These are phyloP conservation scores for Mucor racemosus DNA, from an alignment of 371 early-diverging fungal genomes.

Conservation along the genomic window DNA sequence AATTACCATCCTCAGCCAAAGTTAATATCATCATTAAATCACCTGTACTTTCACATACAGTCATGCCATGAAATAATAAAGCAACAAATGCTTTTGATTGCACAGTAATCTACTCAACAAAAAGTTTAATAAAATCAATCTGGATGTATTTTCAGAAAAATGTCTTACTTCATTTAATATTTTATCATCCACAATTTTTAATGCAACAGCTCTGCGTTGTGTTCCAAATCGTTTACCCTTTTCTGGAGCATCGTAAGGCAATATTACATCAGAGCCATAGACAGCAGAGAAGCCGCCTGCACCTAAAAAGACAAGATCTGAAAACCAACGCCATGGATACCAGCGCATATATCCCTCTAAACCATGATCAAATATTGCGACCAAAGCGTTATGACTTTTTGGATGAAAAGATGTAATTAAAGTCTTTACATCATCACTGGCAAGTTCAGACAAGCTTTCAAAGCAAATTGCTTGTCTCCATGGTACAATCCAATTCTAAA, in stretches of 20 bases:
- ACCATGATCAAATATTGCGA: conserved; percentile 37
- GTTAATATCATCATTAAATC: conserved; percentile 46
- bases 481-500: conserved; percentile 37
- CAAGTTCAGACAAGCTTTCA: conserved; percentile 34
- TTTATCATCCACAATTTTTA: conserved; percentile 50
- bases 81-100: conserved; percentile 48
- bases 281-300: conserved; percentile 49
- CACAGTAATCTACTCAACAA: conserved; percentile 33
- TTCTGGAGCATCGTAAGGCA: conserved; percentile 42
- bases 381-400: conserved; percentile 33
- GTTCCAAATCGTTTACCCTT: conserved; percentile 26
- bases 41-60: conserved; percentile 46
- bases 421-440: conserved; percentile 22
- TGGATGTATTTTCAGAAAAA: too few relatives aligned
- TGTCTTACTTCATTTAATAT: conserved; percentile 41
- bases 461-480: conserved; percentile 45
- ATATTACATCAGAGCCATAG: conserved; percentile 33
- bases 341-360: conserved; percentile 43
- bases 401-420: conserved; percentile 37
- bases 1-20: conserved; percentile 39
- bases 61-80: conserved; percentile 44
- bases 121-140: background rate
- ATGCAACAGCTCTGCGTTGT: conserved; percentile 32
- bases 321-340: conserved; percentile 52
- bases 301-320: conserved; percentile 45